Base-by-base conservation (phyloP, 2,329 filamentous ascomycete species). In the Knufia fluminis region DNA sequence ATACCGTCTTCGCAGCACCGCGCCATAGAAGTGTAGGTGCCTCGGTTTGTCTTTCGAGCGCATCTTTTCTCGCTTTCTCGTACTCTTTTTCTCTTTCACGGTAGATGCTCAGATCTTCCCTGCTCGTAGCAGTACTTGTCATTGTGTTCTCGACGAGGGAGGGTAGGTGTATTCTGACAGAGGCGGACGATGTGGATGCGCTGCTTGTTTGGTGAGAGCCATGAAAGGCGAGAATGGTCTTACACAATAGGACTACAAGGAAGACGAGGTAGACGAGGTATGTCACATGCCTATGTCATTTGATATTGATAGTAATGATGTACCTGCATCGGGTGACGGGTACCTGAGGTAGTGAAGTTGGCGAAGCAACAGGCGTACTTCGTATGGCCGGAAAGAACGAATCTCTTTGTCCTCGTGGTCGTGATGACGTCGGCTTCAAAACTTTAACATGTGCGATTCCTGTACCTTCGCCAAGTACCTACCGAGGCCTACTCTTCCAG, bases 1-100 rank as follows among this genome's bases (percentile, higher is more conserved):
- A 70, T n/a, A 73, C 63, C 14, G 69, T 52, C 3, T 69, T 70
- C 9, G 70, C 70, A 22, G 71, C 62, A 31, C 68, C 66, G 20
- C 62, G 61, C 24, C 70, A 70, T 3, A 73, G 64, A 3, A 73
- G 61, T 12, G 70, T 70, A 8, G 41, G 44, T 32, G 46, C 48
- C 62, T 52, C 69, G 66, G 56, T 63, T 52, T 4, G 41, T 51
- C 26, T 53, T 22, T 22, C 52, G 33, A 49, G 54, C 46, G 35
- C 52, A 61, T 36, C 70, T 60, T 9, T 26, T 28, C 35, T 22
- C 3, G 19, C 22, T 40, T 40, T 14, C 16, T 48, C 45, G 17
- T 48, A 48, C 14, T 48, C 45, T 7, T 39, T 28, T 48, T 39
- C 35, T 39, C 23, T 12, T 35, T 31, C 17, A n/a, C 31, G 23